phyloP scores from a whole-genome alignment of 805 yeast genomes.

The Citeromyces nyonsensis region DNA sequence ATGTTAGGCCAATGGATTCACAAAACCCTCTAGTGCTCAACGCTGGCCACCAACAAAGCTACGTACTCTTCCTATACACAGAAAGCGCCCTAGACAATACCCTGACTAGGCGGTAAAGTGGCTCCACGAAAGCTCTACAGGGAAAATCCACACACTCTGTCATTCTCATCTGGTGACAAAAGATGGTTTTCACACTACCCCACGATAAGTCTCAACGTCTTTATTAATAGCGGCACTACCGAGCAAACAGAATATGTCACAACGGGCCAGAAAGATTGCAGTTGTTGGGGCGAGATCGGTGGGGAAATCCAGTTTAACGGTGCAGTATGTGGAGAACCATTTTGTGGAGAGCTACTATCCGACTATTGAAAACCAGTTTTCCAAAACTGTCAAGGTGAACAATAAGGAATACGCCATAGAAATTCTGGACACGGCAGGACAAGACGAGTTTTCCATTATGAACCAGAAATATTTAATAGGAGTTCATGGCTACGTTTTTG shows the following conservation, averaged over 20 bases:
- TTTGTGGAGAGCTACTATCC: constrained; percentile 86
- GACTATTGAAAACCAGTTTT: constrained; percentile 76
- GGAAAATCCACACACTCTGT: too few relatives aligned
- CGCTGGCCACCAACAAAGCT: too few relatives aligned
- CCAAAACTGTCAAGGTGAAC: constrained; percentile 50
- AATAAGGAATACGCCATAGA: constrained; percentile 71
- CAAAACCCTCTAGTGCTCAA: too few relatives aligned
- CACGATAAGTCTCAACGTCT: too few relatives aligned
- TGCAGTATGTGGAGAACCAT: constrained; percentile 76
- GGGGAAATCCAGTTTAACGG: constrained; percentile 77
- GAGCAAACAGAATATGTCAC: constrained; percentile 8
- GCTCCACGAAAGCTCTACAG: too few relatives aligned
- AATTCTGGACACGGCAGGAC: constrained; percentile 86
- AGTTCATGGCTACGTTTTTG: constrained; percentile 69
- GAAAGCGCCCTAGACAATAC: too few relatives aligned
- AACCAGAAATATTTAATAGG: constrained; percentile 69
- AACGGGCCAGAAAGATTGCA: constrained; percentile 53
- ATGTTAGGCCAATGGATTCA: too few relatives aligned
- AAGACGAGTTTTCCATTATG: constrained; percentile 74
- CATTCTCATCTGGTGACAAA: too few relatives aligned
- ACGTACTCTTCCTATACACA: too few relatives aligned
- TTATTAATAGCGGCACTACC: too few relatives aligned
- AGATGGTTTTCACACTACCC: too few relatives aligned
- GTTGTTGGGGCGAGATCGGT: constrained; percentile 82
- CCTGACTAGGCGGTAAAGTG: too few relatives aligned